These are phyloP conservation scores for Stereum hirsutum DNA, from an alignment of 1,284 basidiomycete species.

Conservation along the genomic window DNA sequence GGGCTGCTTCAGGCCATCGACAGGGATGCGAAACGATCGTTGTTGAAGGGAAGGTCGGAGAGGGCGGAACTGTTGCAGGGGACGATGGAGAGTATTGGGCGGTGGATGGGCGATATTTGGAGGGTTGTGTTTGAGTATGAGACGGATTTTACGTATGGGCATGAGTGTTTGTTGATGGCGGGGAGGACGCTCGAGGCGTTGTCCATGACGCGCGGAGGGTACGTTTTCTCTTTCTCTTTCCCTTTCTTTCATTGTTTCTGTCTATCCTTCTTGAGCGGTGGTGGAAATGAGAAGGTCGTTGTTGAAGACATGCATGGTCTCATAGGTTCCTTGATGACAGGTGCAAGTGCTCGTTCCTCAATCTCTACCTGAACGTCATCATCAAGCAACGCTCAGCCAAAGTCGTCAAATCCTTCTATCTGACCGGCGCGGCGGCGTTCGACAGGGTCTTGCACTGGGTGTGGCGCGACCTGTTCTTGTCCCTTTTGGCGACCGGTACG, in stretches of 20 bases:
- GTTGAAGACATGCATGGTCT: background rate
- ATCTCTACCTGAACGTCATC: slow-evolving; percentile 34
- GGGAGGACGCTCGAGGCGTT: slow-evolving; percentile 37
- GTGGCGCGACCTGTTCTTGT: slow-evolving; percentile 58
- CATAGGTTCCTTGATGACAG: slow-evolving; percentile 15
- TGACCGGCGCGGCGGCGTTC: slow-evolving; percentile 40
- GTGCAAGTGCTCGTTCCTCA: slow-evolving; percentile 38
- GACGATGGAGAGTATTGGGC: slow-evolving; percentile 39
- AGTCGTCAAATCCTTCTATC: slow-evolving; percentile 36
- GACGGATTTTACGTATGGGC: slow-evolving; percentile 40
- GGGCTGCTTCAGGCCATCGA: slow-evolving; percentile 38
- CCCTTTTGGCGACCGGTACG: slow-evolving; percentile 33
- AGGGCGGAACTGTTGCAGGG: slow-evolving; percentile 45
- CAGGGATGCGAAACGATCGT: slow-evolving; percentile 39
- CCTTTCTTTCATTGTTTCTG: too few relatives aligned
- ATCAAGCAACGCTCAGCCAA: slow-evolving; percentile 34
- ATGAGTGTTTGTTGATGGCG: slow-evolving; percentile 43
- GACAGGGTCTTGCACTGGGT: slow-evolving; percentile 48
- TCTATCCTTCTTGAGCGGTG: too few relatives aligned
- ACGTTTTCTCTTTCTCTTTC: slow-evolving; percentile 16
- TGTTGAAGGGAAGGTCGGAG: slow-evolving; percentile 40
- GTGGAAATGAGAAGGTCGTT: background rate
- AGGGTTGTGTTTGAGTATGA: slow-evolving; percentile 45
- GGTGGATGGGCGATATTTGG: slow-evolving; percentile 57
- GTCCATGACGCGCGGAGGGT: slow-evolving; percentile 34